Base-by-base conservation (phyloP, 2,329 filamentous ascomycete species). In the Ophiostoma populinum region DNA sequence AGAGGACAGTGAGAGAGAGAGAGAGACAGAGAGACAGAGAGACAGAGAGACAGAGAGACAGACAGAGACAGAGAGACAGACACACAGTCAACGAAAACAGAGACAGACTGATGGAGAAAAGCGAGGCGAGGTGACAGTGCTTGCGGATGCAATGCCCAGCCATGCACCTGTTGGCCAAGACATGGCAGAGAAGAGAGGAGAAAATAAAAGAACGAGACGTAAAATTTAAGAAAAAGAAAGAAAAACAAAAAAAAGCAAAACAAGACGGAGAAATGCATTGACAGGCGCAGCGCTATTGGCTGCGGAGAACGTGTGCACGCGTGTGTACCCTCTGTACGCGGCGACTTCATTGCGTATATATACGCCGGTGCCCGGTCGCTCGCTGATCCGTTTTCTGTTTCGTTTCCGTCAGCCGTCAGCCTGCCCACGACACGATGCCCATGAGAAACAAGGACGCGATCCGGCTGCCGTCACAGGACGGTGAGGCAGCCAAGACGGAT, bases 401-500 rank as follows among this genome's bases (percentile, higher is more conserved):
- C n/a, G n/a, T n/a, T n/a, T n/a, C n/a, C n/a, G n/a, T n/a, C n/a
- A n/a, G n/a, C n/a, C n/a, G n/a, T n/a, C n/a, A n/a, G n/a, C n/a
- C n/a, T n/a, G n/a, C n/a, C n/a, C n/a, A n/a, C n/a, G n/a, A n/a
- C 16, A 28, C 32, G 2, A 40, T 37, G 37, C 24, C 29, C 17
- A 20, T 20, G 8, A 20, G 13, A 7, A 19, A 30, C 17, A 35
- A 24, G 11, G 37, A 37, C 9, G 32, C 28, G 12, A 34, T 33
- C 15, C 37, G 29, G 12, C 16, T 35, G 37, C 37, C 34, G 22
- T 32, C 35, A n/a, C n/a, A n/a, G n/a, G n/a, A n/a, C n/a, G n/a
- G n/a, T n/a, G n/a, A n/a, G n/a, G n/a, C n/a, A n/a, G n/a, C n/a
- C n/a, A n/a, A n/a, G n/a, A n/a, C n/a, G n/a, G n/a, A n/a, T n/a